These are phyloP conservation scores for Talaromyces borbonicus DNA, from an alignment of 495 filamentous ascomycete species.

Conservation along the genomic window DNA sequence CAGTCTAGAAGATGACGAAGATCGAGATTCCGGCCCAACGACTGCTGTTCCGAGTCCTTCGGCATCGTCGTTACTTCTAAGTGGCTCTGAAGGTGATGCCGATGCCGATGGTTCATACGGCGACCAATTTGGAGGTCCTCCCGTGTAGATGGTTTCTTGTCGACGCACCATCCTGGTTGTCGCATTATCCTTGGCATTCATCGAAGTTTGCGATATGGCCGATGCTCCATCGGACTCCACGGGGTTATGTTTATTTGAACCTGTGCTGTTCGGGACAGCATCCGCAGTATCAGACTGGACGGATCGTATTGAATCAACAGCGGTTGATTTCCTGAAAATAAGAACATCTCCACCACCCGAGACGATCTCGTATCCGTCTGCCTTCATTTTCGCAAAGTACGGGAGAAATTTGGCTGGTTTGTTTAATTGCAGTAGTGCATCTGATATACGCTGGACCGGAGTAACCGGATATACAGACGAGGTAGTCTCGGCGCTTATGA, in stretches of 20 bases:
- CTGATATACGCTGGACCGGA: conserved; percentile 42
- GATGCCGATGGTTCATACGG: conserved; percentile 14
- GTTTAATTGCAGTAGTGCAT: conserved; percentile 56
- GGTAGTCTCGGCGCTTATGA: conserved; percentile 53
- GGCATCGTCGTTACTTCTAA: conserved; percentile 9
- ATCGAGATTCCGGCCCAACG: conserved; percentile 15
- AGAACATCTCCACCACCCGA: conserved; percentile 60
- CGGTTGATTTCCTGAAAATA: conserved; percentile 55
- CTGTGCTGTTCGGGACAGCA: no score
- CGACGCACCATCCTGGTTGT: conserved; percentile 36
- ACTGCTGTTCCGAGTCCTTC: not conserved
- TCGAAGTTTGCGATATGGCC: conserved; percentile 46
- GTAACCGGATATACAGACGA: conserved; percentile 36
- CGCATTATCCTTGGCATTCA: conserved; percentile 13
- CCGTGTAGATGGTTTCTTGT: conserved; percentile 50
- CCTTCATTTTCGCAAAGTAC: conserved; percentile 52
- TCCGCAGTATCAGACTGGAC: no score
- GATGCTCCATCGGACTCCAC: conserved; percentile 46
- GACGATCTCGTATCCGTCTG: conserved; percentile 64
- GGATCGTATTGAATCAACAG: conserved; percentile 1
- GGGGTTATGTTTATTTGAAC: no score
- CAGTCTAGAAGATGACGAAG: conserved; percentile 1
- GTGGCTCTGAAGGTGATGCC: not conserved
- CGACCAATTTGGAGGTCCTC: conserved; percentile 21
- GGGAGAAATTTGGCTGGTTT: conserved; percentile 65